A percentile compares a stretch with the other conserved stretches of the same genome.
These are phyloP conservation scores for Wickerhamomyces queroliae DNA, from an alignment of 805 yeast species.

Conservation along the genomic window DNA sequence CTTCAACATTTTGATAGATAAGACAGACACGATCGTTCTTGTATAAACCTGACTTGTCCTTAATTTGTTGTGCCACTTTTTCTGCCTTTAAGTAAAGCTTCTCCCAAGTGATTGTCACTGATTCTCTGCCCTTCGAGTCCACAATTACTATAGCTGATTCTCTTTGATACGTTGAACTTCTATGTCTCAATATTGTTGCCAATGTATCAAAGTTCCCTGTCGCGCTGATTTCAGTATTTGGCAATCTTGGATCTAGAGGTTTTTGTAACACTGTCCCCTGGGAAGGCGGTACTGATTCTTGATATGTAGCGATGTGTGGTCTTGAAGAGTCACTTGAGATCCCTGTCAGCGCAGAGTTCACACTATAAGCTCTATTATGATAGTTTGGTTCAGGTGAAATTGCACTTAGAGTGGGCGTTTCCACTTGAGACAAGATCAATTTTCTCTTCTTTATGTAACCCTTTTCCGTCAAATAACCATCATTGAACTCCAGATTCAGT, in stretches of 20 bases:
- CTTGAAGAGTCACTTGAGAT: slow-evolving; percentile 25
- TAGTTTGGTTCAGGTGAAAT: slow-evolving; percentile 1
- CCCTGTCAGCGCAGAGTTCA: slow-evolving; percentile 17
- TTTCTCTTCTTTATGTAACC: slow-evolving; percentile 61
- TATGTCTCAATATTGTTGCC: slow-evolving; percentile 63
- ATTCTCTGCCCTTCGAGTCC: slow-evolving; percentile 79
- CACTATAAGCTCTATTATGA: slow-evolving; percentile 20
- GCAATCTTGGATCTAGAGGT: slow-evolving; percentile 59
- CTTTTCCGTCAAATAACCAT: slow-evolving; percentile 68
- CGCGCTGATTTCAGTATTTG: slow-evolving; percentile 27
- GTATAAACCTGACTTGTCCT: slow-evolving; percentile 65
- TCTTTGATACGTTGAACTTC: slow-evolving; percentile 61
- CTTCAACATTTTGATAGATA: slow-evolving; percentile 78
- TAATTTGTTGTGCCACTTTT: slow-evolving; percentile 79
- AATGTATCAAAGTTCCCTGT: slow-evolving; percentile 52
- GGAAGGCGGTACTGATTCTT: slow-evolving; percentile 27
- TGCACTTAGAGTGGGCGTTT: slow-evolving; percentile 10
- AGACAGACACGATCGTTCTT: slow-evolving; percentile 81
- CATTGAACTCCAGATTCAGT: slow-evolving; percentile 47
- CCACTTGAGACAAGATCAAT: slow-evolving; percentile 24
- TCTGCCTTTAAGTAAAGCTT: slow-evolving; percentile 78
- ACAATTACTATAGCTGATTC: slow-evolving; percentile 69
- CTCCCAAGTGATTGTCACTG: slow-evolving; percentile 78
- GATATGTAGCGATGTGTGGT: no score
- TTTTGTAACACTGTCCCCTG: slow-evolving; percentile 17